Percentiles rank a stretch among this genome's conserved stretches.
These are phyloP conservation scores for Pelargonium australe DNA, from an alignment of 441 rosid species.

Conservation along the genomic window DNA sequence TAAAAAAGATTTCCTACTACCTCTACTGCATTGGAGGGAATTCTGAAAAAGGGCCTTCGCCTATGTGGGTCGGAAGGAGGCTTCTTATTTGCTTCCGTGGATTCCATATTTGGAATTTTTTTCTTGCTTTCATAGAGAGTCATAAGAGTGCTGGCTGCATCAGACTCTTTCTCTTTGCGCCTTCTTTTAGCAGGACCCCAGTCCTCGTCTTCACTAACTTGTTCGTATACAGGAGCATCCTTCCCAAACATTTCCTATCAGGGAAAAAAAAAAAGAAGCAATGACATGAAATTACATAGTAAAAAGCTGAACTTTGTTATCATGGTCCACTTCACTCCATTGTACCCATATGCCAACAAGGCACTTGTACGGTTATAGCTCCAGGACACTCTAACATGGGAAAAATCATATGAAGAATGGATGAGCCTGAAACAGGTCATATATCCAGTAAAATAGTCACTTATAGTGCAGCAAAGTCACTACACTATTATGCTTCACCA, in stretches of 20 bases:
- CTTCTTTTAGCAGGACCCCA: conserved; percentile 92
- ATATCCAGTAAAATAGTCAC: background rate
- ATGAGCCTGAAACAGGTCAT: background rate
- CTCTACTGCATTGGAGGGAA: conserved; percentile 77
- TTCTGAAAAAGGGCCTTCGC: conserved; percentile 56
- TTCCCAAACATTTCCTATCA: conserved; percentile 95
- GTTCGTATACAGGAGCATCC: conserved; percentile 66
- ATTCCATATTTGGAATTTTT: conserved; percentile 29
- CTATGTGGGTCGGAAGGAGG: conserved; percentile 35
- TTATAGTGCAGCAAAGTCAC: background rate
- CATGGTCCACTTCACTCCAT: background rate
- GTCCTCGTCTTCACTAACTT: conserved; percentile 92
- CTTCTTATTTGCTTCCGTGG: conserved; percentile 28
- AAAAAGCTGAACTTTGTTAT: conserved; percentile 1
- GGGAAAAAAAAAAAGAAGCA: conserved; percentile 9
- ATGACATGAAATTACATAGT: conserved; percentile 13
- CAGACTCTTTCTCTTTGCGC: conserved; percentile 71
- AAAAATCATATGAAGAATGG: background rate
- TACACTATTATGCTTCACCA: background rate
- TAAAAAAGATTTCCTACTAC: conserved; percentile 30
- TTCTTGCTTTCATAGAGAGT: conserved; percentile 53
- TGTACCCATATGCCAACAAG: conserved; percentile 1
- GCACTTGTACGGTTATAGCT: background rate
- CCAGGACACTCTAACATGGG: background rate
- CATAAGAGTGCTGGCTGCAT: conserved; percentile 66